Evolutionary conservation across 2,329 filamentous ascomycete species (phyloP).

Genomic region (Fusarium sp.): DNA sequence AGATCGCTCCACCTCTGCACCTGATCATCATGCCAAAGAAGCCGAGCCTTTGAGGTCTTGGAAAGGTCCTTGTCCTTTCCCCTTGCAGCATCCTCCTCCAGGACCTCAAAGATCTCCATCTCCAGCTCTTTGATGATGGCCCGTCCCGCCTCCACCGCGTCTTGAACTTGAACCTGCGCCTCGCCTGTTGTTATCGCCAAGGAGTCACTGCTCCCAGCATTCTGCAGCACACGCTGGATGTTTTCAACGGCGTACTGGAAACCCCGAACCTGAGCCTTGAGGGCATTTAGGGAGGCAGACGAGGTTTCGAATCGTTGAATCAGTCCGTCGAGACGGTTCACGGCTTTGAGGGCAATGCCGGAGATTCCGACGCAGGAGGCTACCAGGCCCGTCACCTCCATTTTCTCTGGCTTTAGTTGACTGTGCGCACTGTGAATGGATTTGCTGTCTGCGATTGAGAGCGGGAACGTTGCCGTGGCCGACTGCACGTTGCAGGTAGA

Average conservation of each 20-base stretch:
- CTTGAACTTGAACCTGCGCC: background rate
- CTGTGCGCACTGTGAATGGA: background rate
- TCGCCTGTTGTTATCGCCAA: background rate
- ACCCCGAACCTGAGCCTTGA: background rate
- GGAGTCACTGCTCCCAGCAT: background rate
- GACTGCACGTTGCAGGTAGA: background rate
- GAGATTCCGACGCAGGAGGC: background rate
- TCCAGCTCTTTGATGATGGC: background rate
- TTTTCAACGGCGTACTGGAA: background rate
- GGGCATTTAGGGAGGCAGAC: background rate
- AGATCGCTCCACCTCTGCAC: background rate
- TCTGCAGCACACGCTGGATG: background rate
- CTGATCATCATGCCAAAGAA: background rate
- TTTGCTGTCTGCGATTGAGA: background rate
- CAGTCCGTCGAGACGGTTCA: background rate
- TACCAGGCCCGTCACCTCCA: background rate
- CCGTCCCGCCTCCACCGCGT: background rate
- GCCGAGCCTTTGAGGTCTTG: background rate
- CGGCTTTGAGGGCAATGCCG: background rate
- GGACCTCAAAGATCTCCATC: background rate
- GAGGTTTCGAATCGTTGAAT: background rate
- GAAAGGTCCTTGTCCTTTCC: background rate
- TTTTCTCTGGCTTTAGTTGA: background rate
- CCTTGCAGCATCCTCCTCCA: background rate
- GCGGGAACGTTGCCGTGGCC: background rate